phyloP scores from a whole-genome alignment of 164 flowering plant species.

The Kalanchoe fedtschenkoi region DNA sequence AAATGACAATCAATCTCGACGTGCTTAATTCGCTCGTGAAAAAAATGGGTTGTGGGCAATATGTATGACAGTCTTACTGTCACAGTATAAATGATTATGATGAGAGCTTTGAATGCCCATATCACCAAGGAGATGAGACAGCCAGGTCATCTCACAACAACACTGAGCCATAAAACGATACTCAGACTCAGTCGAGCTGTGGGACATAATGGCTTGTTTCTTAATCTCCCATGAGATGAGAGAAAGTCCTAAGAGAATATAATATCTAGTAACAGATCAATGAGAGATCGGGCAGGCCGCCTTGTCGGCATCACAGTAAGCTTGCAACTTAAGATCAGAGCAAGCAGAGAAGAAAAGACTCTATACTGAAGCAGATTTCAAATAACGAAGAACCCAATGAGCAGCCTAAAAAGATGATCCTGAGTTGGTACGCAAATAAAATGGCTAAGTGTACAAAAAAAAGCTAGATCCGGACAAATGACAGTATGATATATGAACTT shows the following conservation, averaged over 20 bases:
- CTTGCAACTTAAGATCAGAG: not conserved
- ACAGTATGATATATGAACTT: no score
- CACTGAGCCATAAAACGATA: not conserved
- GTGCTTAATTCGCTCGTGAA: no score
- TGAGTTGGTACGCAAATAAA: no score
- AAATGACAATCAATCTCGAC: no score
- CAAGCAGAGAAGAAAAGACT: not conserved
- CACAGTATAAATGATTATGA: no score
- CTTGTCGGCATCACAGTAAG: not conserved
- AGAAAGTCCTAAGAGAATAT: not conserved
- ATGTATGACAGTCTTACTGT: no score
- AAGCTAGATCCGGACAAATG: no score
- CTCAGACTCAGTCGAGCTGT: conserved; percentile 9
- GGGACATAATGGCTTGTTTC: conserved; percentile 6
- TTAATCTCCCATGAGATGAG: conserved; percentile 3
- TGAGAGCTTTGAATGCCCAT: not conserved
- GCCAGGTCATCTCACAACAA: not conserved
- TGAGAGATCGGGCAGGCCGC: not conserved
- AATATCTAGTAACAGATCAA: not conserved
- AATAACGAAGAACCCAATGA: no score
- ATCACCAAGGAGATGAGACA: not conserved
- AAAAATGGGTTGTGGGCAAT: no score
- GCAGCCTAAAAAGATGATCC: no score
- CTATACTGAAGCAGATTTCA: no score
- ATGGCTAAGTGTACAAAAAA: no score